These are phyloP conservation scores for Corylus heterophylla DNA, from an alignment of 306 rosid species.

Conservation along the genomic window DNA sequence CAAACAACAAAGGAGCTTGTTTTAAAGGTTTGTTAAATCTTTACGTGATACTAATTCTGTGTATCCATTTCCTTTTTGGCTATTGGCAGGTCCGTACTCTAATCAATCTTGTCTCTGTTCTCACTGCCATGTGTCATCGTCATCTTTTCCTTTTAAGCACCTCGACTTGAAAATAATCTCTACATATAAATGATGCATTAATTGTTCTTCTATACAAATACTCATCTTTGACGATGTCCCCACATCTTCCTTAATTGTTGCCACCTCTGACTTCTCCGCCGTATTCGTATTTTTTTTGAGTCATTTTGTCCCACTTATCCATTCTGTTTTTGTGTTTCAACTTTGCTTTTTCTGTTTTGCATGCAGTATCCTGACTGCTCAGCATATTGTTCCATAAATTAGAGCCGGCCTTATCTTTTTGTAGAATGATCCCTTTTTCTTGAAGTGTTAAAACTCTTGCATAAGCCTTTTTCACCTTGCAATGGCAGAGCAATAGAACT, in stretches of 20 bases:
- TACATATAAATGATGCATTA: background rate
- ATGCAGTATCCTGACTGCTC: background rate
- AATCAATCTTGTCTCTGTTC: constrained; percentile 1
- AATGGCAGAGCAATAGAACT: background rate
- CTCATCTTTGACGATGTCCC: background rate
- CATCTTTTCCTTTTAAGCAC: background rate
- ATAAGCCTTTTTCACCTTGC: background rate
- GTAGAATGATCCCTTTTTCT: background rate
- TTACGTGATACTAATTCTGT: background rate
- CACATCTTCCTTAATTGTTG: background rate
- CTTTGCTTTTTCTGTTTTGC: background rate
- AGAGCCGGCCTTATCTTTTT: background rate
- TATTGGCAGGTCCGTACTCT: background rate
- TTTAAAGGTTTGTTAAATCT: constrained; percentile 63
- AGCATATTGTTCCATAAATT: background rate
- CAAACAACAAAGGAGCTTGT: constrained; percentile 99
- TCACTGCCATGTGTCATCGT: background rate
- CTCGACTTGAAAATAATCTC: background rate
- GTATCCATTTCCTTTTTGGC: background rate
- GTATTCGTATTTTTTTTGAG: background rate
- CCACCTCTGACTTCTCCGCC: background rate
- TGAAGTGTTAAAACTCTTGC: background rate
- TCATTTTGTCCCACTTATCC: background rate
- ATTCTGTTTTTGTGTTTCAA: background rate
- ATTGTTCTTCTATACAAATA: background rate